Evolutionary conservation across 2,329 filamentous ascomycete genomes (phyloP).

Genomic region (Talaromyces piceae): DNA sequence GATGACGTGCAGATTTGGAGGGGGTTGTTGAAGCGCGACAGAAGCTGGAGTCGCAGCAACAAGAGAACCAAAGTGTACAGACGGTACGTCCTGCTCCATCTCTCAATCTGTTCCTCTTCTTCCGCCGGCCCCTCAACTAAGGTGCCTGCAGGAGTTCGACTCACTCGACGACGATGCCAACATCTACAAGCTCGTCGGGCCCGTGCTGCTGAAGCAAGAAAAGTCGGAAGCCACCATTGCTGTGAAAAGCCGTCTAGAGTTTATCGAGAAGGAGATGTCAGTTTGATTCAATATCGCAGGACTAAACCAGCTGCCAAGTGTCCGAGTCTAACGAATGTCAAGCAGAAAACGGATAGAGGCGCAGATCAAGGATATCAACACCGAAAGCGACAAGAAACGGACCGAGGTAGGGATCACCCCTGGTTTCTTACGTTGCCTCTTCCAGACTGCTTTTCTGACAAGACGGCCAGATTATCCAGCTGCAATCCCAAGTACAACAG

Average conservation of each 20-base stretch:
- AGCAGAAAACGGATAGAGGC: conserved; percentile 58
- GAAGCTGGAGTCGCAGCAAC: conserved; percentile 83
- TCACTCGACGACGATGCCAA: conserved; percentile 70
- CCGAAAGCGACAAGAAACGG: conserved; percentile 58
- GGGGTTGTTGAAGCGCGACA: conserved; percentile 69
- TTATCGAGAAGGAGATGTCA: conserved; percentile 89
- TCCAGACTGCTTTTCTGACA: not conserved
- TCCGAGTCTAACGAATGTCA: not conserved
- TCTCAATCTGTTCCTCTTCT: not conserved
- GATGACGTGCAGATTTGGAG: conserved; percentile 62
- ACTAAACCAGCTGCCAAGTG: not conserved
- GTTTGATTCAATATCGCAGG: not conserved
- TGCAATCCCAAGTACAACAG: conserved; percentile 23
- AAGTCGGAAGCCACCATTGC: conserved; percentile 82
- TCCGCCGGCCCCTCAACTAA: not conserved
- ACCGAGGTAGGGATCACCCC: conserved; percentile 47
- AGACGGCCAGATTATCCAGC: conserved; percentile 8
- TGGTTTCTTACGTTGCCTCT: not conserved
- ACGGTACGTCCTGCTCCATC: conserved; percentile 46
- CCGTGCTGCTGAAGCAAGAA: conserved; percentile 90
- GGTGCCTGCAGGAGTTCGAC: conserved; percentile 64
- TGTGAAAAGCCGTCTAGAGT: conserved; percentile 83
- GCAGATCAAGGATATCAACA: conserved; percentile 57
- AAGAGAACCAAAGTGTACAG: conserved; percentile 85
- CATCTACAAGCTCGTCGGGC: conserved; percentile 94